These are phyloP conservation scores for Camellia granthamiana DNA, from an alignment of 148 eudicot genomes.

Conservation along the genomic window DNA sequence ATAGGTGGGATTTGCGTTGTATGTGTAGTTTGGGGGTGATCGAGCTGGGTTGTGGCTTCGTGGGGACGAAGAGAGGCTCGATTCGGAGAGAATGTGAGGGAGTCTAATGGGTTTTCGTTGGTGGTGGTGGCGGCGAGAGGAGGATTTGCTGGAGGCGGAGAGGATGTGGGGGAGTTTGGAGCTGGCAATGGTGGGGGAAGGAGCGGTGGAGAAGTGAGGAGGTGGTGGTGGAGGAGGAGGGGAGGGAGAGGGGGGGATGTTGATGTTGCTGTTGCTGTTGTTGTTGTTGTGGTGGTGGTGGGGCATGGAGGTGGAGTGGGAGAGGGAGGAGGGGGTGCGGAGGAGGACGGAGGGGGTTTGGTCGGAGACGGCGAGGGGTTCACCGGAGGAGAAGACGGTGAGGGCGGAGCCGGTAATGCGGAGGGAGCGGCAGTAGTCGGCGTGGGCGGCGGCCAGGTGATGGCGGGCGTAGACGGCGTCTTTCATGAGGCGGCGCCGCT, in stretches of 20 bases:
- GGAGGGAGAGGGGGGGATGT: slow-evolving; percentile 30
- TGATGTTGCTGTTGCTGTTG: slow-evolving; percentile 15
- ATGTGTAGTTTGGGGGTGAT: slow-evolving; percentile 16
- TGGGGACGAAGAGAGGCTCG: slow-evolving; percentile 50
- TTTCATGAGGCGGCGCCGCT: slow-evolving; percentile 81
- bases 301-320: slow-evolving; percentile 15
- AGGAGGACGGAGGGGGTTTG: slow-evolving; percentile 76
- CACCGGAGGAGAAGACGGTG: slow-evolving; percentile 70
- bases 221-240: slow-evolving; percentile 16
- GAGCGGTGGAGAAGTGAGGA: slow-evolving; percentile 19
- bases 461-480: slow-evolving; percentile 91
- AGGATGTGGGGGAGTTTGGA: slow-evolving; percentile 49
- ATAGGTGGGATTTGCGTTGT: slow-evolving; percentile 40
- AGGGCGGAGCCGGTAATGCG: slow-evolving; percentile 77
- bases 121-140: slow-evolving; percentile 22
- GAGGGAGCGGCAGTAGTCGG: slow-evolving; percentile 88
- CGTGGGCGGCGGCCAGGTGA: slow-evolving; percentile 94
- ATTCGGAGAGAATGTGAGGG: slow-evolving; percentile 52
- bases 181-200: slow-evolving; percentile 26
- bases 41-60: slow-evolving; percentile 4
- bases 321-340: slow-evolving; percentile 30
- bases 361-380: slow-evolving; percentile 73
- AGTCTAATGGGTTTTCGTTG: slow-evolving; percentile 5
- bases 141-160: slow-evolving; percentile 54
- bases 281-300: neutral